phyloP scores from a whole-genome alignment of 352 stramenopile species.

The Phytopythium kandeliae region DNA sequence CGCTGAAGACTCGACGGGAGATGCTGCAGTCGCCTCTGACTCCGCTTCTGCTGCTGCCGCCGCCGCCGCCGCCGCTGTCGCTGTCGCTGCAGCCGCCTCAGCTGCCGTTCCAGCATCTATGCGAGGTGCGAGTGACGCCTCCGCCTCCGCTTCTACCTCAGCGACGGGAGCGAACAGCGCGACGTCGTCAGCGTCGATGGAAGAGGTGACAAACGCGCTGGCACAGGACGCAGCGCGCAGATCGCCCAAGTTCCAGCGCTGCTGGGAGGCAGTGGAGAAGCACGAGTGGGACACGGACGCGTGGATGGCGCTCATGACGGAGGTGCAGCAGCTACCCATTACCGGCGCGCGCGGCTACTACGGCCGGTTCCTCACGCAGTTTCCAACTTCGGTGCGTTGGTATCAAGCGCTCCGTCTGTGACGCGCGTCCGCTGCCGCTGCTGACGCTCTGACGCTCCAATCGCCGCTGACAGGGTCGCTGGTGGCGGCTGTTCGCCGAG shows the following conservation, averaged over 20 bases:
- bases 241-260: constrained; percentile 62
- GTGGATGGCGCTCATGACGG: constrained; percentile 75
- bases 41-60: neutral
- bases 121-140: too few species aligned
- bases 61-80: too few species aligned
- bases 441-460: too few species aligned
- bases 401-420: neutral
- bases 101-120: too few species aligned
- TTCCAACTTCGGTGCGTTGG: constrained; percentile 48
- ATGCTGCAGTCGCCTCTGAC: too few species aligned
- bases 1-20: neutral
- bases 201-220: neutral
- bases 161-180: too few species aligned
- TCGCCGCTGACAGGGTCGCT: constrained; percentile 64
- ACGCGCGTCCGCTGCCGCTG: neutral
- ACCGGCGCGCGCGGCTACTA: constrained; percentile 70
- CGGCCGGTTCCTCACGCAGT: constrained; percentile 64
- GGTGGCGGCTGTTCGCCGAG: constrained; percentile 85
- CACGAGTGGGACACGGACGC: constrained; percentile 71
- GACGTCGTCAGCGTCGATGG: neutral
- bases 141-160: too few species aligned
- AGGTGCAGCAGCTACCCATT: constrained; percentile 62
- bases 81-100: too few species aligned
- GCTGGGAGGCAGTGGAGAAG: constrained; percentile 39
- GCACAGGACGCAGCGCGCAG: constrained; percentile 13